Conservation (phyloP, 805 yeast genomes). For the Nakazawaea laoshanensis region DNA sequence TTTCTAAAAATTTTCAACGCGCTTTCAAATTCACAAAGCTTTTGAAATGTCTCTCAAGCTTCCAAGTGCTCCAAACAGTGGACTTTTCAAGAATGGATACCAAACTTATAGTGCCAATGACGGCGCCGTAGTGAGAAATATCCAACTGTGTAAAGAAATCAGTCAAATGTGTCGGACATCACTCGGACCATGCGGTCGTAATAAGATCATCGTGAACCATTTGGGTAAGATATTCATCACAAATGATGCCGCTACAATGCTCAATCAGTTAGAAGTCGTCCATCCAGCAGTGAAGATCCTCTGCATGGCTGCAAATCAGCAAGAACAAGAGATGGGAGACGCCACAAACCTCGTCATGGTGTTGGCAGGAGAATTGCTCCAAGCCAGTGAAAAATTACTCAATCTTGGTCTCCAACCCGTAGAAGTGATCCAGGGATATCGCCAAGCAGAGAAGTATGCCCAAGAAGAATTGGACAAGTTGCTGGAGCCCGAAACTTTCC, state of each 20-base stretch:
- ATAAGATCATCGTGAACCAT: slow-evolving; percentile 89
- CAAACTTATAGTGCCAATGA: slow-evolving; percentile 80
- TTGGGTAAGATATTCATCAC: slow-evolving; percentile 83
- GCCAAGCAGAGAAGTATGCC: slow-evolving; percentile 74
- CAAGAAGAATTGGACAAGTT: slow-evolving; percentile 58
- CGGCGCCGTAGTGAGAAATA: slow-evolving; percentile 89
- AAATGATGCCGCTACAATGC: slow-evolving; percentile 97
- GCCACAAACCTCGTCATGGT: slow-evolving; percentile 87
- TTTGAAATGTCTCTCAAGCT: slow-evolving; percentile 84
- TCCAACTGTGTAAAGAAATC: slow-evolving; percentile 91
- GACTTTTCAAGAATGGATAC: slow-evolving; percentile 93
- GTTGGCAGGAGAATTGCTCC: slow-evolving; percentile 86
- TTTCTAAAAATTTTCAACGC: slow-evolving; percentile 5
- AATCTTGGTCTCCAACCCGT: slow-evolving; percentile 83
- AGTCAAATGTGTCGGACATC: slow-evolving; percentile 87
- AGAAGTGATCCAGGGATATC: slow-evolving; percentile 90
- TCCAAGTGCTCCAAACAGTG: slow-evolving; percentile 89
- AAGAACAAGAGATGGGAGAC: slow-evolving; percentile 96
- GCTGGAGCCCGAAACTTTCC: slow-evolving; percentile 51
- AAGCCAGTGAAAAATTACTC: slow-evolving; percentile 77
- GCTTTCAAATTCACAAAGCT: not conserved
- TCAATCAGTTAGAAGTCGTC: slow-evolving; percentile 85
- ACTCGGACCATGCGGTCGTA: slow-evolving; percentile 96
- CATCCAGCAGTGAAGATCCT: slow-evolving; percentile 96
- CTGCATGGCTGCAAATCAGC: slow-evolving; percentile 96